Evolutionary conservation across 495 filamentous ascomycete genomes (phyloP).

Genomic region (Rostrohypoxylon terebratum): DNA sequence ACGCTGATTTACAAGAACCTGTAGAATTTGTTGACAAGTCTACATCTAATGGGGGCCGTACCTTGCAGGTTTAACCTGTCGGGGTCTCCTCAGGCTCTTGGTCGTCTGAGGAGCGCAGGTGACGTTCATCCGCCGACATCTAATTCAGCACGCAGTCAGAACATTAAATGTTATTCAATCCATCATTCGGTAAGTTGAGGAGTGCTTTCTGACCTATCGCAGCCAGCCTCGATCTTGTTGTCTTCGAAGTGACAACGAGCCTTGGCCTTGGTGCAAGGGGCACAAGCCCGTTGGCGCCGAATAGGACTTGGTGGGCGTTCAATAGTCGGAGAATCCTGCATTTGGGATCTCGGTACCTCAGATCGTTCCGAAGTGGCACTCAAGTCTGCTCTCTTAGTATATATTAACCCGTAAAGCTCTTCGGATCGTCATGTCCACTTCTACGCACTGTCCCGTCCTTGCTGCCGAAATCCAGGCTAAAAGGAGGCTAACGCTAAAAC

Average conservation of each 20-base stretch:
- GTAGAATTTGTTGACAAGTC: slow-evolving; percentile 1
- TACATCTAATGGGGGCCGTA: slow-evolving; percentile 10
- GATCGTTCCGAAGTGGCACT: slow-evolving; percentile 10
- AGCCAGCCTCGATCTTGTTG: slow-evolving; percentile 43
- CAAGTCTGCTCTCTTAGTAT: slow-evolving; percentile 2
- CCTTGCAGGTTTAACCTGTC: slow-evolving; percentile 46
- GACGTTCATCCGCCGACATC: slow-evolving; percentile 46
- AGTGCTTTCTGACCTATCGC: slow-evolving; percentile 43
- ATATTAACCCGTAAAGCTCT: slow-evolving; percentile 25
- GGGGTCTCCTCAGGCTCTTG: slow-evolving; percentile 47
- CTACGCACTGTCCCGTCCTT: slow-evolving; percentile 9
- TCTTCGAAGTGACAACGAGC: slow-evolving; percentile 50
- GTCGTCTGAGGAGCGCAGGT: slow-evolving; percentile 48
- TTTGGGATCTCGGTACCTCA: slow-evolving; percentile 7
- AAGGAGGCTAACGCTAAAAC: not conserved
- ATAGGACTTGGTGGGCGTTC: slow-evolving; percentile 46
- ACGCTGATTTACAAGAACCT: not conserved
- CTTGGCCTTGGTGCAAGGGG: slow-evolving; percentile 52
- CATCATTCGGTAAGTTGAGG: not conserved
- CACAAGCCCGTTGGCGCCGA: slow-evolving; percentile 50
- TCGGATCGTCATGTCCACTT: not conserved
- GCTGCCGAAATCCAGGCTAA: not conserved
- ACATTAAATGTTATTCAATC: not conserved
- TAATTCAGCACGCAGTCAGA: slow-evolving; percentile 21
- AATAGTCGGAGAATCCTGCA: slow-evolving; percentile 16